phyloP scores from a whole-genome alignment of 1,139 yeast species.

The Nakaseomyces nivariensis region DNA sequence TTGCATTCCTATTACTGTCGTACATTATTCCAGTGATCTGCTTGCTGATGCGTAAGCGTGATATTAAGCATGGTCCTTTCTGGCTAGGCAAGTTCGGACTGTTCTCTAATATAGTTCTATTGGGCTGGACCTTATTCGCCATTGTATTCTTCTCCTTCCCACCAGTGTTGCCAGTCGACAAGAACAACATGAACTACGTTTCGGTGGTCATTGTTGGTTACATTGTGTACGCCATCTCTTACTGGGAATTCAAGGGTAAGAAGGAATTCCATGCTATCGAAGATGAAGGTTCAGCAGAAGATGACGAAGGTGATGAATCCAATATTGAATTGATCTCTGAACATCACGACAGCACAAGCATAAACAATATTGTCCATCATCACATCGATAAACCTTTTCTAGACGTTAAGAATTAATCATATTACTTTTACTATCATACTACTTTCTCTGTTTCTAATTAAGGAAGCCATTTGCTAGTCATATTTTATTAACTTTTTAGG shows the following conservation, averaged over 20 bases:
- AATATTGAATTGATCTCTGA: slow-evolving; percentile 1
- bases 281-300: slow-evolving; percentile 12
- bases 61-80: slow-evolving; percentile 59
- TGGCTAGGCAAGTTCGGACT: slow-evolving; percentile 57
- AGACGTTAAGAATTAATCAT: neutral
- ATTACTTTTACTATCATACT: neutral
- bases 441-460: no score
- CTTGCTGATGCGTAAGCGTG: slow-evolving; percentile 47
- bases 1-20: slow-evolving; percentile 41
- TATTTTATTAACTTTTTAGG: no score
- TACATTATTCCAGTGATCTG: slow-evolving; percentile 44
- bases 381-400: neutral
- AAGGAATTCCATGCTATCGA: slow-evolving; percentile 28
- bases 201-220: slow-evolving; percentile 54
- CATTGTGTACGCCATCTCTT: slow-evolving; percentile 41
- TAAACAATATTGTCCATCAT: neutral
- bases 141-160: slow-evolving; percentile 62
- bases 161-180: slow-evolving; percentile 50
- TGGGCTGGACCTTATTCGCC: slow-evolving; percentile 52
- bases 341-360: neutral
- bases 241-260: slow-evolving; percentile 43
- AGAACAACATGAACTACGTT: slow-evolving; percentile 60
- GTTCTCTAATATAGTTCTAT: slow-evolving; percentile 44
- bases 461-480: neutral
- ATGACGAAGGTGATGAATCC: slow-evolving; percentile 4